A percentile compares a stretch with the other conserved stretches of the same genome.
Conservation (phyloP, 108 stramenopile genomes). For the Chaetoceros muelleri region DNA sequence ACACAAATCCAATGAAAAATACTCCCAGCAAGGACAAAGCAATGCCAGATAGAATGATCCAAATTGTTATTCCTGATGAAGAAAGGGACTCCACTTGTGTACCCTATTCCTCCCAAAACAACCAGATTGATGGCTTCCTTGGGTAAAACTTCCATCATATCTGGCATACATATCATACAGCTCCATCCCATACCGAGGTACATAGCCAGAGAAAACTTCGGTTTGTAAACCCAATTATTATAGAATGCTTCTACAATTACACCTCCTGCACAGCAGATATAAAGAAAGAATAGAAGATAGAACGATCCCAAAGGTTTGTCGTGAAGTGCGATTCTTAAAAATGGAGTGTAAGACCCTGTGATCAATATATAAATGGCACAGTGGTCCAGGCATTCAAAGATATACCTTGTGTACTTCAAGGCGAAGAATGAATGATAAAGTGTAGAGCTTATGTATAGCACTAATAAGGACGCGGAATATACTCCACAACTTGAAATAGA, state of each 20-base stretch:
- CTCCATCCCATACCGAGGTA: conserved; percentile 84
- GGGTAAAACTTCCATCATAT: conserved; percentile 37
- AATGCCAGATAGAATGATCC: conserved; percentile 80
- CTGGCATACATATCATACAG: conserved; percentile 44
- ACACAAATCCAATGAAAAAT: conserved; percentile 68
- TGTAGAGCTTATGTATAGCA: conserved; percentile 78
- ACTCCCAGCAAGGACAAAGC: conserved; percentile 66
- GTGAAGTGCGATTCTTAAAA: conserved; percentile 63
- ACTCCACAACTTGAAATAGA: too few relatives aligned
- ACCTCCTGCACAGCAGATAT: conserved; percentile 63
- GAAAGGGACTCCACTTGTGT: conserved; percentile 79
- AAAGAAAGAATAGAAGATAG: conserved; percentile 67
- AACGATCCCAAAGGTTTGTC: conserved; percentile 46
- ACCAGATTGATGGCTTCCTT: conserved; percentile 29
- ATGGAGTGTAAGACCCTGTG: conserved; percentile 94
- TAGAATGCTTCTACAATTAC: conserved; percentile 53
- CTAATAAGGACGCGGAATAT: conserved; percentile 66
- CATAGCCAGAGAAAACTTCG: conserved; percentile 52
- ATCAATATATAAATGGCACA: conserved; percentile 94
- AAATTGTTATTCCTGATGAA: conserved; percentile 75
- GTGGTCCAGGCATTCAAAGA: conserved; percentile 81
- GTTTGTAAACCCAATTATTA: conserved; percentile 42
- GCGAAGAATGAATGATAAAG: conserved; percentile 88
- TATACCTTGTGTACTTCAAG: conserved; percentile 35
- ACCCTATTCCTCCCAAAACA: conserved; percentile 67